These are phyloP conservation scores for Nakazawaea sp. DNA, from an alignment of 805 yeast genomes.

Conservation along the genomic window DNA sequence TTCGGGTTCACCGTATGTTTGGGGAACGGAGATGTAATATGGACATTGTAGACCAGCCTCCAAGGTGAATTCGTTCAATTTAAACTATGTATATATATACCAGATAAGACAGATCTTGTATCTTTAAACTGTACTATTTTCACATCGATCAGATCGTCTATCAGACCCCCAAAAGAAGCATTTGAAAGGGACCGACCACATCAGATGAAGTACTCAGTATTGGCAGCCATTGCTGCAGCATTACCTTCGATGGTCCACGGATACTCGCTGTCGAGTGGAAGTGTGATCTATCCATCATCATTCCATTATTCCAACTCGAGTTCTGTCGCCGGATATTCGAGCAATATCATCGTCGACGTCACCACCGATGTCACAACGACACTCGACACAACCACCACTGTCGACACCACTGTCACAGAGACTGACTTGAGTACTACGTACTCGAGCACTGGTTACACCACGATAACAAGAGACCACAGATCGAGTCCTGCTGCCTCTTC, in stretches of 20 bases:
- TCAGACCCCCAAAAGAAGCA: too few relatives aligned
- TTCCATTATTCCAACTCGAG: conserved; percentile 3
- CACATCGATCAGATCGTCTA: too few relatives aligned
- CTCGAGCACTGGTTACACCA: conserved; percentile 7
- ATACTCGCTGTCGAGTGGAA: not conserved
- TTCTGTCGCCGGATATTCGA: not conserved
- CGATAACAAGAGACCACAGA: conserved; percentile 8
- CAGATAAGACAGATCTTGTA: too few relatives aligned
- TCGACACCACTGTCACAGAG: conserved; percentile 7
- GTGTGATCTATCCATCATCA: not conserved
- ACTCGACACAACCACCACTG: conserved; percentile 4
- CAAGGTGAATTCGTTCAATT: too few relatives aligned
- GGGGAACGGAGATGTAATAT: too few relatives aligned
- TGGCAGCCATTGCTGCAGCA: conserved; percentile 5
- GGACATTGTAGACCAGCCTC: too few relatives aligned
- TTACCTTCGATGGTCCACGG: conserved; percentile 3
- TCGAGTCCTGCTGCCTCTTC: not conserved
- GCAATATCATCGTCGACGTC: conserved; percentile 3
- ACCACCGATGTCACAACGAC: conserved; percentile 3
- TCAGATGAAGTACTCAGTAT: conserved; percentile 1
- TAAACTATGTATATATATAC: too few relatives aligned
- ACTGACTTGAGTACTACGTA: conserved; percentile 8
- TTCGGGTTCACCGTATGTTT: not conserved
- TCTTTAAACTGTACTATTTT: too few relatives aligned
- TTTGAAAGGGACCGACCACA: not conserved